A percentile compares a stretch with the other conserved stretches of the same genome.
Conservation (phyloP, 495 filamentous ascomycete species). For the Viridothelium virens region DNA sequence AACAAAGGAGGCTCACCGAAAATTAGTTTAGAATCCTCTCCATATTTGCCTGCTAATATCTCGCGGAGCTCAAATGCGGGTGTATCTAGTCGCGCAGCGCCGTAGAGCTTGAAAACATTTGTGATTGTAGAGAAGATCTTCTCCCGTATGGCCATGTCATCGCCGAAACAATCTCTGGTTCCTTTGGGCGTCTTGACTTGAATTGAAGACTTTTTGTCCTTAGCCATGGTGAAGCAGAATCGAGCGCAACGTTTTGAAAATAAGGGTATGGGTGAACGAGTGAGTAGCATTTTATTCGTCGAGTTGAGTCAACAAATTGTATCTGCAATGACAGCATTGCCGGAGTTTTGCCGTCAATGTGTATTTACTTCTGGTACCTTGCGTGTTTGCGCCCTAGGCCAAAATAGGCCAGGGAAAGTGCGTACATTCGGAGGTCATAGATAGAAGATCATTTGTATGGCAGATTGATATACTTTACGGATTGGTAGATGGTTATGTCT, state of each 20-base stretch:
- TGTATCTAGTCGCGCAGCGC: constrained; percentile 78
- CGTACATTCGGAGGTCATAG: no score
- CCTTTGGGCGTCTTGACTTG: constrained; percentile 31
- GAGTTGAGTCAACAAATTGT: not conserved
- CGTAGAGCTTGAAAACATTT: constrained; percentile 82
- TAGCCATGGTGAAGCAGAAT: constrained; percentile 20
- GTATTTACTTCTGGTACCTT: not conserved
- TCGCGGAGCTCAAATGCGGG: constrained; percentile 64
- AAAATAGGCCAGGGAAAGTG: not conserved
- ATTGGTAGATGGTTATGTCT: no score
- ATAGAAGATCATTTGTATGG: no score
- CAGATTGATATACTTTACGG: no score
- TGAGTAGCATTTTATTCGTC: not conserved
- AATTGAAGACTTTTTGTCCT: constrained; percentile 23
- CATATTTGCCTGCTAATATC: constrained; percentile 82
- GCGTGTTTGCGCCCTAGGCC: no score
- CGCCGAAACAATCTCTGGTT: constrained; percentile 45
- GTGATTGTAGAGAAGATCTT: constrained; percentile 77
- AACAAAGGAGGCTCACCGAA: constrained; percentile 41
- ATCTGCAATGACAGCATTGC: not conserved
- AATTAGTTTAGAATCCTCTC: constrained; percentile 85
- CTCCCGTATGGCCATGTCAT: constrained; percentile 70
- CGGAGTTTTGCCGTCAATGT: not conserved
- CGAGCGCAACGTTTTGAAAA: not conserved
- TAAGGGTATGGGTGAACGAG: not conserved